These are phyloP conservation scores for Nakazawaea siamensis DNA, from an alignment of 805 yeast species.

Conservation along the genomic window DNA sequence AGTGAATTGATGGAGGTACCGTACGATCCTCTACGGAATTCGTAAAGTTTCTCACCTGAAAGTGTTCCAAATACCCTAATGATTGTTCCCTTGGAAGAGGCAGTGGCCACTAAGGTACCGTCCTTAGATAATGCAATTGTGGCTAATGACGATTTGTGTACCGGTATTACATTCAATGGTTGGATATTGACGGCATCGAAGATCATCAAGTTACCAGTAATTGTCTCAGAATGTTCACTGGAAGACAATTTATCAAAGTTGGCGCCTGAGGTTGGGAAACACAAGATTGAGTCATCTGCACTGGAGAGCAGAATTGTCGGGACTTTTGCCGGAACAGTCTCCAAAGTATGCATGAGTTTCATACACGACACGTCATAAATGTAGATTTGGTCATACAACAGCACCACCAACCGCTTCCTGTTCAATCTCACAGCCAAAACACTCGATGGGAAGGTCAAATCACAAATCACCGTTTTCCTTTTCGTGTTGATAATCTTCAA, in stretches of 20 bases:
- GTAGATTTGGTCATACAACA: slow-evolving; percentile 72
- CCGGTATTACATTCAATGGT: slow-evolving; percentile 76
- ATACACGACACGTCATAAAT: slow-evolving; percentile 88
- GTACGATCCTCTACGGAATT: slow-evolving; percentile 81
- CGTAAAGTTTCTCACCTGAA: slow-evolving; percentile 54
- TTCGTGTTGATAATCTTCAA: slow-evolving; percentile 80
- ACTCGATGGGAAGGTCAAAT: slow-evolving; percentile 73
- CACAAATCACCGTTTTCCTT: slow-evolving; percentile 70
- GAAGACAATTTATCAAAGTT: slow-evolving; percentile 12
- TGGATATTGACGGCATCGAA: slow-evolving; percentile 69
- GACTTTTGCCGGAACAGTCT: slow-evolving; percentile 34
- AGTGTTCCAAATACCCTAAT: slow-evolving; percentile 70
- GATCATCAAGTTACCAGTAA: slow-evolving; percentile 63
- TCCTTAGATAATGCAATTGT: slow-evolving; percentile 60
- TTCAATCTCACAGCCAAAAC: slow-evolving; percentile 71
- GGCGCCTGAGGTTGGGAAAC: slow-evolving; percentile 50
- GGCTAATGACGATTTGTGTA: slow-evolving; percentile 75
- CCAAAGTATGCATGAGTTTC: slow-evolving; percentile 68
- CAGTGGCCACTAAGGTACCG: slow-evolving; percentile 79
- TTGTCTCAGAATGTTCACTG: slow-evolving; percentile 15
- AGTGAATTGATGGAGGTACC: slow-evolving; percentile 74
- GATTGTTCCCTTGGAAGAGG: slow-evolving; percentile 86
- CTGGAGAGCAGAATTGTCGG: slow-evolving; percentile 25
- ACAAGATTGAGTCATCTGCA: slow-evolving; percentile 40
- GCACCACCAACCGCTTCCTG: slow-evolving; percentile 72